These are phyloP conservation scores for Lithohypha guttulata DNA, from an alignment of 2,329 filamentous ascomycete genomes.

Conservation along the genomic window DNA sequence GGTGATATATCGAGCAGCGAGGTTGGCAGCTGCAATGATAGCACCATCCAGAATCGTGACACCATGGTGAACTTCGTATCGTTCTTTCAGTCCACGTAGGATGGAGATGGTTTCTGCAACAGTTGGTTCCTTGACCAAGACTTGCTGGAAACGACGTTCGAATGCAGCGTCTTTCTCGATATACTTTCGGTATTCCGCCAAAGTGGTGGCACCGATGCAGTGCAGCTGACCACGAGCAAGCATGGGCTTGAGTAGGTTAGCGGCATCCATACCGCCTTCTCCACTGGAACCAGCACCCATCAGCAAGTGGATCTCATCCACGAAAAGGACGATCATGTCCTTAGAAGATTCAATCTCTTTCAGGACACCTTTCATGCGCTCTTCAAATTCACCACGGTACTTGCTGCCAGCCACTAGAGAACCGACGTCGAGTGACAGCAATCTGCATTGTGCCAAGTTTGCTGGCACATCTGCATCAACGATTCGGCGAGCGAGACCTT, in stretches of 20 bases:
- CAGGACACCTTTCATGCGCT: conserved; percentile 96
- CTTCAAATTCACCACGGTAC: conserved; percentile 96
- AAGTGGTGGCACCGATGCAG: conserved; percentile 93
- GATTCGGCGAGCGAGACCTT: conserved; percentile 87
- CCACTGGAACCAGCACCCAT: conserved; percentile 95
- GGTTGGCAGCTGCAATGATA: conserved; percentile 79
- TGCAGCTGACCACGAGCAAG: conserved; percentile 90
- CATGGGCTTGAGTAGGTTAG: conserved; percentile 97
- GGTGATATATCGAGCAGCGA: conserved; percentile 89
- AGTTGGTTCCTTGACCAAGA: conserved; percentile 86
- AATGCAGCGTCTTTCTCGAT: conserved; percentile 98
- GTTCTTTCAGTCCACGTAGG: conserved; percentile 93
- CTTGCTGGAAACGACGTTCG: conserved; percentile 96
- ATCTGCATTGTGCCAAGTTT: conserved; percentile 83
- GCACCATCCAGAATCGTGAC: conserved; percentile 93
- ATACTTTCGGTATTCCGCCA: conserved; percentile 94
- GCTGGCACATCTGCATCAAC: conserved; percentile 95
- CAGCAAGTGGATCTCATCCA: conserved; percentile 95
- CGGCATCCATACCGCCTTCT: conserved; percentile 96
- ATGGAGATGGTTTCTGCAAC: conserved; percentile 91
- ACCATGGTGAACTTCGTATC: conserved; percentile 96
- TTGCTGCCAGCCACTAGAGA: conserved; percentile 94
- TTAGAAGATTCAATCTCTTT: conserved; percentile 94
- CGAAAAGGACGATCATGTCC: conserved; percentile 94
- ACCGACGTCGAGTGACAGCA: conserved; percentile 91